Percentiles rank a stretch among this genome's conserved stretches.
Evolutionary conservation across 116 monocot genomes (phyloP).

Genomic region (Phalaenopsis hybrid): DNA sequence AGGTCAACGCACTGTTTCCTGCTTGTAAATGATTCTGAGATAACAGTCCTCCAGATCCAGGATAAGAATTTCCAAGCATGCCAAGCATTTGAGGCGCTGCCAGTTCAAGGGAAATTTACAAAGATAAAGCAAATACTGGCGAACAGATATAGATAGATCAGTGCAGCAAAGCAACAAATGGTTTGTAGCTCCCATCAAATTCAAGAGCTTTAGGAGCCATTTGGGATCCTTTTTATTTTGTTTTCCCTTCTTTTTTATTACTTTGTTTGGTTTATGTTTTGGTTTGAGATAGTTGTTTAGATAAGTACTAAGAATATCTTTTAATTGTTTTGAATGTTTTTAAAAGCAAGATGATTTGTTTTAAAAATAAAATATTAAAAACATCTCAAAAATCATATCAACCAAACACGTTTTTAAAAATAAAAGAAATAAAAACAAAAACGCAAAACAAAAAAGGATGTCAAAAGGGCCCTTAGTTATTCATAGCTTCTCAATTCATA

Average conservation of each 20-base stretch:
- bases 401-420: no score
- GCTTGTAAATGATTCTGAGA: conserved; percentile 53
- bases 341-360: no score
- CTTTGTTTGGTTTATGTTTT: no score
- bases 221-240: no score
- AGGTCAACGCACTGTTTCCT: conserved; percentile 11
- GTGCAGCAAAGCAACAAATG: not conserved
- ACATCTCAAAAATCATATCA: no score
- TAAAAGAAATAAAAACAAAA: no score
- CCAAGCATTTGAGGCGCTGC: conserved; percentile 79
- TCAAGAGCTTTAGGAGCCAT: not conserved
- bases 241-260: no score
- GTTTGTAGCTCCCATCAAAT: not conserved
- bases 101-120: conserved; percentile 12
- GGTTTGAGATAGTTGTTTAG: no score
- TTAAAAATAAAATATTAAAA: no score
- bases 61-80: conserved; percentile 91
- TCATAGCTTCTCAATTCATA: not conserved
- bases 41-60: conserved; percentile 57
- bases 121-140: not conserved
- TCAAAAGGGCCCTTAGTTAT: not conserved
- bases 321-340: no score
- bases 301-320: no score
- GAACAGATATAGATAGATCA: not conserved
- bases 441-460: no score